phyloP scores from a whole-genome alignment of 1,284 basidiomycete genomes.

The Leucoagaricus sp. region DNA sequence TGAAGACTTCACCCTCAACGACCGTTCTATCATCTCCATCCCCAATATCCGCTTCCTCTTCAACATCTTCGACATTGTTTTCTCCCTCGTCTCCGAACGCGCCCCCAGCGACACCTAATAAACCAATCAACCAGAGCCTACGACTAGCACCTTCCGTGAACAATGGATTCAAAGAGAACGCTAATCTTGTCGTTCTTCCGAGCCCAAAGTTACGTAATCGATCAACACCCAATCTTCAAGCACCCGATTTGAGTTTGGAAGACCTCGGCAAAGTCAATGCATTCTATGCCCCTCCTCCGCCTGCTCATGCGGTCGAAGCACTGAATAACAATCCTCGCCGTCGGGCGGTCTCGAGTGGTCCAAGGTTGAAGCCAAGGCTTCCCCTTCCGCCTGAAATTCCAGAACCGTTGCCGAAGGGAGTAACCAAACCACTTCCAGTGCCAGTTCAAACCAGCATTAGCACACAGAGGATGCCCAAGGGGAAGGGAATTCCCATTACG shows the following conservation, averaged over 20 bases:
- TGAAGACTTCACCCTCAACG: not conserved
- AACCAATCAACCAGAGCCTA: not conserved
- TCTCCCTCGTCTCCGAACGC: not conserved
- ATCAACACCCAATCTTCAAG: slow-evolving; percentile 10
- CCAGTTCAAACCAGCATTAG: not conserved
- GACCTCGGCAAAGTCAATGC: slow-evolving; percentile 16
- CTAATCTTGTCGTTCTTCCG: not conserved
- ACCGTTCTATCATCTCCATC: not conserved
- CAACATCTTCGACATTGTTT: not conserved
- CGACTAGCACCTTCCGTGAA: not conserved
- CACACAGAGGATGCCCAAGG: not conserved
- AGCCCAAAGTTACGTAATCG: slow-evolving; percentile 2
- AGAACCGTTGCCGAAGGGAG: not conserved
- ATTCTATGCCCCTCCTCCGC: slow-evolving; percentile 11
- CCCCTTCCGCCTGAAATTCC: not conserved
- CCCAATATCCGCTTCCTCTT: not conserved
- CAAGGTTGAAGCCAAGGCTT: not conserved
- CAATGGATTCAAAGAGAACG: not conserved
- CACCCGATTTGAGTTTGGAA: slow-evolving; percentile 14
- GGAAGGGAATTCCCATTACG: not conserved
- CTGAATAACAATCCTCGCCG: not conserved
- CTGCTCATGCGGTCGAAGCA: not conserved
- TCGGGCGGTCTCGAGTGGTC: not conserved
- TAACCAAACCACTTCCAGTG: not conserved
- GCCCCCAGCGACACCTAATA: not conserved